Percentiles rank a stretch among this genome's conserved stretches.
Evolutionary conservation across 495 filamentous ascomycete genomes (phyloP).

Genomic region (Cercophora newfieldiana): DNA sequence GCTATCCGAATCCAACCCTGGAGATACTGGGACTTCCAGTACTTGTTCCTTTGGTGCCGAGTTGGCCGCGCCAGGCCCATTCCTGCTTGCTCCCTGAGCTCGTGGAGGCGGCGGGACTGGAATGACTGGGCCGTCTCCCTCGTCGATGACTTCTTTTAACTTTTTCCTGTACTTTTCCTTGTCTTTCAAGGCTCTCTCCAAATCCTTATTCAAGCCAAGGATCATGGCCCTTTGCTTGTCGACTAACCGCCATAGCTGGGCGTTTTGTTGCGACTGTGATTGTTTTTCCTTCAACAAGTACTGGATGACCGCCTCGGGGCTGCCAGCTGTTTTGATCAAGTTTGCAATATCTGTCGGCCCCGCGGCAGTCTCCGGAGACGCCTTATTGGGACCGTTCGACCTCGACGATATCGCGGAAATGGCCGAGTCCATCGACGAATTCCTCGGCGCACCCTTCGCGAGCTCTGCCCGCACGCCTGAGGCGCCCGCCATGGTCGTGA

Average conservation of each 20-base stretch:
- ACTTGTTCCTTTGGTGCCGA: constrained; percentile 35
- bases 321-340: constrained; percentile 80
- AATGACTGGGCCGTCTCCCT: constrained; percentile 27
- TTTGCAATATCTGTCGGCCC: constrained; percentile 65
- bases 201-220: constrained; percentile 88
- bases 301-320: constrained; percentile 83
- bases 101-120: constrained; percentile 20
- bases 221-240: constrained; percentile 96
- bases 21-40: constrained; percentile 41
- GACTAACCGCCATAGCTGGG: constrained; percentile 90
- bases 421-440: constrained; percentile 92
- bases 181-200: constrained; percentile 88
- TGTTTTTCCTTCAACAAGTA: constrained; percentile 90
- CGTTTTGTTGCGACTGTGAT: constrained; percentile 81
- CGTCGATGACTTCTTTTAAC: constrained; percentile 67
- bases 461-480: constrained; percentile 31
- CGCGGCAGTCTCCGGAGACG: constrained; percentile 56
- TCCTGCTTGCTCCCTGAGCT: constrained; percentile 10
- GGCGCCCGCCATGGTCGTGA: constrained; percentile 36
- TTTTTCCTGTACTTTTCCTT: constrained; percentile 93
- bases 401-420: constrained; percentile 81
- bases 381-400: constrained; percentile 59
- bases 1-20: constrained; percentile 44
- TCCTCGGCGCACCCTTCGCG: constrained; percentile 58
- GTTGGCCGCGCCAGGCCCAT: constrained; percentile 8